Percentiles rank a stretch among this genome's conserved stretches.
Evolutionary conservation across 73 alveolate species (phyloP).

Genomic region (Symbiodinium natans): DNA sequence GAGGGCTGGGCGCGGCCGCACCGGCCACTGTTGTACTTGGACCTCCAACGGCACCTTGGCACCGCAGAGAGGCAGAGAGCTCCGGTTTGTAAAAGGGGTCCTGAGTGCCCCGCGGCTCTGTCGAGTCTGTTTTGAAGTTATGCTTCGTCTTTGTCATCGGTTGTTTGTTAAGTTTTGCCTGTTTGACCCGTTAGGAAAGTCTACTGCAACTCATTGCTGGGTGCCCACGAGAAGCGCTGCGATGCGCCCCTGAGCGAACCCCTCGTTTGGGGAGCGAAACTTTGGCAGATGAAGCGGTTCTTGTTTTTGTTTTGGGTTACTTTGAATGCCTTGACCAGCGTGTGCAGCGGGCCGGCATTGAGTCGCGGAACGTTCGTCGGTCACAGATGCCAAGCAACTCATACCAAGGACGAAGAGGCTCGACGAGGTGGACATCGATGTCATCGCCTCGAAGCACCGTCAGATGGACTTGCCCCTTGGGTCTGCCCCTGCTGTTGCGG

Average conservation of each 20-base stretch:
- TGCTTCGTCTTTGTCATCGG: too few species aligned
- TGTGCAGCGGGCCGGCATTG: neutral
- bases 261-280: conserved; percentile 32
- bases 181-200: conserved; percentile 55
- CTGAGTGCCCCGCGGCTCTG: too few species aligned
- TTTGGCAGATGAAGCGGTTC: too few species aligned
- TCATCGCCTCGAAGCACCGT: conserved; percentile 16
- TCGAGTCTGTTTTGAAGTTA: too few species aligned
- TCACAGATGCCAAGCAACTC: neutral
- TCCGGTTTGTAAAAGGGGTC: too few species aligned
- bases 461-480: conserved; percentile 42
- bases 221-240: conserved; percentile 37
- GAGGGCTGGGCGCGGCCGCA: conserved; percentile 71
- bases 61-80: too few species aligned
- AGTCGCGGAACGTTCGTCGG: neutral
- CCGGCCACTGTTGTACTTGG: conserved; percentile 60
- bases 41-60: conserved; percentile 37
- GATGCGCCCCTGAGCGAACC: conserved; percentile 34
- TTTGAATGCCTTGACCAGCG: too few species aligned
- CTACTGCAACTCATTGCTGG: conserved; percentile 64
- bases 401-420: conserved; percentile 24
- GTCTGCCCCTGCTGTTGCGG: too few species aligned
- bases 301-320: too few species aligned
- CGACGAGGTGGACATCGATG: conserved; percentile 32
- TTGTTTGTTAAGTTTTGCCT: too few species aligned